A percentile compares a stretch with the other conserved stretches of the same genome.
Conservation (phyloP, 768 basidiomycete species). For the Mycena venus region DNA sequence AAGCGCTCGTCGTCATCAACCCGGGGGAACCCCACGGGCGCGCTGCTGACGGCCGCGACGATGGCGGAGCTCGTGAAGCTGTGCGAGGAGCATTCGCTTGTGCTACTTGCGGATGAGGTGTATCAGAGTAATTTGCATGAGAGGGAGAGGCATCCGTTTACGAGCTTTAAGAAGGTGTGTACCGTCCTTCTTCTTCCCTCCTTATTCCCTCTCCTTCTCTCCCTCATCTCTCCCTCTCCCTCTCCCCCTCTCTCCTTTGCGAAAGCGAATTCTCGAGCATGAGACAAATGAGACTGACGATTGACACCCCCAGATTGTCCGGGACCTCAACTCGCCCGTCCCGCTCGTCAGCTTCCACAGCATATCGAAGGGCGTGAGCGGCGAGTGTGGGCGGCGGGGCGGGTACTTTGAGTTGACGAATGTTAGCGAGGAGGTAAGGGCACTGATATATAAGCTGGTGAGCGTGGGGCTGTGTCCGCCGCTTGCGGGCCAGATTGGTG, state of each 20-base stretch:
- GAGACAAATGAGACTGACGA: too few species aligned
- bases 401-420: slow-evolving; percentile 97
- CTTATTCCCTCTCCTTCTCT: too few species aligned
- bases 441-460: slow-evolving; percentile 96
- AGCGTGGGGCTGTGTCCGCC: slow-evolving; percentile 92
- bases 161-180: slow-evolving; percentile 95
- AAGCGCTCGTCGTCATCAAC: slow-evolving; percentile 96
- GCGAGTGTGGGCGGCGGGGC: slow-evolving; percentile 92
- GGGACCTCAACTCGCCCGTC: slow-evolving; percentile 72
- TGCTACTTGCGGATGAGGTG: slow-evolving; percentile 98
- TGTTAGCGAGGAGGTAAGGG: slow-evolving; percentile 80
- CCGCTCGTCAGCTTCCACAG: slow-evolving; percentile 97
- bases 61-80: slow-evolving; percentile 84
- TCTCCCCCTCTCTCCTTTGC: too few species aligned
- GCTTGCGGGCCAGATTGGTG: slow-evolving; percentile 91
- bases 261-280: too few species aligned
- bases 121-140: slow-evolving; percentile 92
- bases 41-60: slow-evolving; percentile 78
- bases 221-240: too few species aligned
- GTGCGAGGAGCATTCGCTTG: slow-evolving; percentile 87
- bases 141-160: slow-evolving; percentile 77
- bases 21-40: slow-evolving; percentile 98
- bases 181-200: too few species aligned
- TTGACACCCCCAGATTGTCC: too few species aligned
- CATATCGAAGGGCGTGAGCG: slow-evolving; percentile 64